Percentiles rank a stretch among this genome's conserved stretches.
These are phyloP conservation scores for Pythium plurisporium DNA, from an alignment of 352 stramenopile species.

Conservation along the genomic window DNA sequence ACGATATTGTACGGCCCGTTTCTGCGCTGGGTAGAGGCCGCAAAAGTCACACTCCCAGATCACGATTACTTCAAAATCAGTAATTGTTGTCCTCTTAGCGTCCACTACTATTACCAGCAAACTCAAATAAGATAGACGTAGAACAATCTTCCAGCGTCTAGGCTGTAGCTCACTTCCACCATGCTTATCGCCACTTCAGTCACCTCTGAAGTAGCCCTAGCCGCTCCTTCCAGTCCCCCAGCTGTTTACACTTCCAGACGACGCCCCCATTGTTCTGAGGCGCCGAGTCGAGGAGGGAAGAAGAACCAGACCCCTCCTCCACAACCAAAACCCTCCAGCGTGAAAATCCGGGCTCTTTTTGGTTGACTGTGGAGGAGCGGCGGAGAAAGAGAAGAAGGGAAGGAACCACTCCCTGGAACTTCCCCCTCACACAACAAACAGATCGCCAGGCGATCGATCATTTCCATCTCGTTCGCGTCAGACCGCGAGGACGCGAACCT, in stretches of 20 bases:
- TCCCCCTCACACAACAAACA: neutral
- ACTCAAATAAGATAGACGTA: too few species aligned
- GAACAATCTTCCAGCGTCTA: neutral
- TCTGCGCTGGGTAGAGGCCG: slow-evolving; percentile 4
- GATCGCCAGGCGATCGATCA: neutral
- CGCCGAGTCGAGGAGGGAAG: slow-evolving; percentile 8
- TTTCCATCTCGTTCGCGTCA: slow-evolving; percentile 10
- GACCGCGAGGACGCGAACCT: slow-evolving; percentile 4
- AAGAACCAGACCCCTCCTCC: slow-evolving; percentile 16
- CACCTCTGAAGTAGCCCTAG: slow-evolving; percentile 12
- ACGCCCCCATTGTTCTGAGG: slow-evolving; percentile 14
- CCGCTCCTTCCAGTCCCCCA: slow-evolving; percentile 6
- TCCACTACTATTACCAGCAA: too few species aligned
- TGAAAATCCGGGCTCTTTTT: slow-evolving; percentile 6
- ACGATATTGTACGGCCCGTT: neutral
- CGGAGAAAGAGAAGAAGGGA: slow-evolving; percentile 1
- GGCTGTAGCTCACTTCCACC: slow-evolving; percentile 5
- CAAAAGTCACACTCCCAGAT: neutral
- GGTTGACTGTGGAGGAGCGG: slow-evolving; percentile 11
- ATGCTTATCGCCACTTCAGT: slow-evolving; percentile 7
- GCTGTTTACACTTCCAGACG: slow-evolving; percentile 6
- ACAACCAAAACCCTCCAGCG: neutral
- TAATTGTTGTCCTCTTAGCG: neutral
- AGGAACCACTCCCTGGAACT: neutral
- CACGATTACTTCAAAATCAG: neutral